phyloP scores from a whole-genome alignment of 345 rosid genomes.

The Salix suchowensis region DNA sequence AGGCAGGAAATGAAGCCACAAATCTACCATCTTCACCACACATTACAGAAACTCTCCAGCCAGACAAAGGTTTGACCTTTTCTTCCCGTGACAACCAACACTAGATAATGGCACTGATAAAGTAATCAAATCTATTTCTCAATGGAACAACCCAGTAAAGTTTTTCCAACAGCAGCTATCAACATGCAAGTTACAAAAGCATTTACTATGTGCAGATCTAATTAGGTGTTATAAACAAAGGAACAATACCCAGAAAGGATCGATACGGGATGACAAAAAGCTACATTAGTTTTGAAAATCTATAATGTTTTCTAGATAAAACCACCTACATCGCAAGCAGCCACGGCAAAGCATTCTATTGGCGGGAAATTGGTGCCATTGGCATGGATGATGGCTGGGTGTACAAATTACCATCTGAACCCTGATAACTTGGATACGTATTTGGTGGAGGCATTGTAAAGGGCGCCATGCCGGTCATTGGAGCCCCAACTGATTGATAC shows the following conservation, averaged over 20 bases:
- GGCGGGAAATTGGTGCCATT: conserved; percentile 60
- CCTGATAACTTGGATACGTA: conserved; percentile 59
- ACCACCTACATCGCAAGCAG: not conserved
- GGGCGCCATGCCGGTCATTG: conserved; percentile 43
- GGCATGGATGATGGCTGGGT: conserved; percentile 57
- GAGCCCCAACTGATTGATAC: conserved; percentile 36
- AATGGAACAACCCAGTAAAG: conserved; percentile 10
- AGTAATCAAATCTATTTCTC: conserved; percentile 1
- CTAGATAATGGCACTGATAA: not conserved
- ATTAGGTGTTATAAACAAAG: conserved; percentile 13
- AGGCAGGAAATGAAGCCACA: not conserved
- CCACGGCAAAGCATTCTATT: conserved; percentile 28
- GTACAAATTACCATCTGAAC: conserved; percentile 64
- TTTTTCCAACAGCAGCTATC: not conserved
- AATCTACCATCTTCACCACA: not conserved
- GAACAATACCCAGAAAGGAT: conserved; percentile 7
- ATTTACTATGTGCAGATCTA: conserved; percentile 32
- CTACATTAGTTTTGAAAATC: conserved; percentile 9
- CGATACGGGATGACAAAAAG: not conserved
- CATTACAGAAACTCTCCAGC: no score
- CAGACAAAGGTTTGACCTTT: no score
- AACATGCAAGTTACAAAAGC: conserved; percentile 19
- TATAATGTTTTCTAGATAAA: not conserved
- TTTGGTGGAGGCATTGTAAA: conserved; percentile 34
- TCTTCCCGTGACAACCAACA: no score